A percentile compares a stretch with the other conserved stretches of the same genome.
Evolutionary conservation across 768 basidiomycete species (phyloP).

Genomic region (Tricholoma bakamatsutake): DNA sequence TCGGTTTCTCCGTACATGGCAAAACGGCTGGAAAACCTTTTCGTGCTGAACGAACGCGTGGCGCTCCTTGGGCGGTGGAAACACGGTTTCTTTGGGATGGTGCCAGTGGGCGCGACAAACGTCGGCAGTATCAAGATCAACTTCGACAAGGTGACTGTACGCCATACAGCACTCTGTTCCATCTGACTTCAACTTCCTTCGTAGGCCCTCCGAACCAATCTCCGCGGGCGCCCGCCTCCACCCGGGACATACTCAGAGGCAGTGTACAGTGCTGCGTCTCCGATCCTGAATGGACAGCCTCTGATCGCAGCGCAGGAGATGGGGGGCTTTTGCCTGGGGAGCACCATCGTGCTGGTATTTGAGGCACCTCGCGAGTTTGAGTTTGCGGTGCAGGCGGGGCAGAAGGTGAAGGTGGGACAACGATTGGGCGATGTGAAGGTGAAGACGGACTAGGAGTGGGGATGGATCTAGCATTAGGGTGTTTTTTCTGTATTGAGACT

Average conservation of each 20-base stretch:
- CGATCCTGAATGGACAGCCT: slow-evolving; percentile 83
- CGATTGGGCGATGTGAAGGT: slow-evolving; percentile 57
- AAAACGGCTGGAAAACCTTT: slow-evolving; percentile 84
- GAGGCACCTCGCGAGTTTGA: slow-evolving; percentile 86
- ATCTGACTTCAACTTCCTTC: slow-evolving; percentile 1
- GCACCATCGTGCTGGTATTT: slow-evolving; percentile 94
- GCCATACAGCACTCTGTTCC: not conserved
- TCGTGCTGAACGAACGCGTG: slow-evolving; percentile 97
- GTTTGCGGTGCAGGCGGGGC: slow-evolving; percentile 69
- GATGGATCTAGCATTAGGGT: not conserved
- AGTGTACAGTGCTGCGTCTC: slow-evolving; percentile 79
- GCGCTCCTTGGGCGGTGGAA: slow-evolving; percentile 93
- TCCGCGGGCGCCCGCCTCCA: slow-evolving; percentile 64
- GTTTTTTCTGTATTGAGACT: not conserved
- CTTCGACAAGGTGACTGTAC: slow-evolving; percentile 68
- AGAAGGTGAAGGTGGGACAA: slow-evolving; percentile 87
- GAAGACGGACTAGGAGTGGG: slow-evolving; percentile 16
- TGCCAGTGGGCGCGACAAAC: slow-evolving; percentile 97
- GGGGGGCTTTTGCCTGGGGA: slow-evolving; percentile 94
- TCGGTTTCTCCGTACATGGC: slow-evolving; percentile 96
- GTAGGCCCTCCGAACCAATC: slow-evolving; percentile 85
- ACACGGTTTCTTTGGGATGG: slow-evolving; percentile 95
- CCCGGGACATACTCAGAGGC: slow-evolving; percentile 90
- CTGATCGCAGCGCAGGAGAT: slow-evolving; percentile 87
- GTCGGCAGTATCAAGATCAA: slow-evolving; percentile 95